Conservation (phyloP, 495 filamentous ascomycete species). For the Daldinia caldariorum region DNA sequence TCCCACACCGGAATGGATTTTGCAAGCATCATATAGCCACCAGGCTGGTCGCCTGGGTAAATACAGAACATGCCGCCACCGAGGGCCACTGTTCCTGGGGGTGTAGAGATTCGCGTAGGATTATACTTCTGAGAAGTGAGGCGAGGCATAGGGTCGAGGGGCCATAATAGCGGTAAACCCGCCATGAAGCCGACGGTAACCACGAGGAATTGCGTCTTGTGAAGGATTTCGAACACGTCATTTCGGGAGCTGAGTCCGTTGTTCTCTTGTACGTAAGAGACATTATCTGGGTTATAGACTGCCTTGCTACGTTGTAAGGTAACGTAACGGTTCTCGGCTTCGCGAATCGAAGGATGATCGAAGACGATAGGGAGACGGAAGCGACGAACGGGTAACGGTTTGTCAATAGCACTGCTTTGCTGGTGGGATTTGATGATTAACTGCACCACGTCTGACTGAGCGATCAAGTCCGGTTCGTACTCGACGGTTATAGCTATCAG, state of each 20-base stretch:
- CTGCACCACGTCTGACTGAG: conserved; percentile 18
- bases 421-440: conserved; percentile 14
- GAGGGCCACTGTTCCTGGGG: conserved; percentile 63
- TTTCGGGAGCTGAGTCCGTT: conserved; percentile 54
- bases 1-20: conserved; percentile 66
- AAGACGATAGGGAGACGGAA: conserved; percentile 67
- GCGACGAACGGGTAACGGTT: conserved; percentile 14
- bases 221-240: conserved; percentile 58
- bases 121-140: conserved; percentile 69
- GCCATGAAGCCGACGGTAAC: conserved; percentile 68
- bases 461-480: conserved; percentile 27
- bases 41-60: conserved; percentile 68
- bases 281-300: conserved; percentile 66
- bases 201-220: conserved; percentile 60
- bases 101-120: conserved; percentile 66
- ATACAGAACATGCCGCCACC: conserved; percentile 65
- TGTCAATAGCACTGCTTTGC: conserved; percentile 18
- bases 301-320: conserved; percentile 67
- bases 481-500: conserved; percentile 27
- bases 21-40: conserved; percentile 67
- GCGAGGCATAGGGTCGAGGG: conserved; percentile 63
- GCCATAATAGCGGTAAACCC: conserved; percentile 63
- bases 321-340: conserved; percentile 65
- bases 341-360: conserved; percentile 58
- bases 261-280: conserved; percentile 66